Base-by-base conservation (phyloP, 139 green algal genomes). In the Micractinium conductrix region DNA sequence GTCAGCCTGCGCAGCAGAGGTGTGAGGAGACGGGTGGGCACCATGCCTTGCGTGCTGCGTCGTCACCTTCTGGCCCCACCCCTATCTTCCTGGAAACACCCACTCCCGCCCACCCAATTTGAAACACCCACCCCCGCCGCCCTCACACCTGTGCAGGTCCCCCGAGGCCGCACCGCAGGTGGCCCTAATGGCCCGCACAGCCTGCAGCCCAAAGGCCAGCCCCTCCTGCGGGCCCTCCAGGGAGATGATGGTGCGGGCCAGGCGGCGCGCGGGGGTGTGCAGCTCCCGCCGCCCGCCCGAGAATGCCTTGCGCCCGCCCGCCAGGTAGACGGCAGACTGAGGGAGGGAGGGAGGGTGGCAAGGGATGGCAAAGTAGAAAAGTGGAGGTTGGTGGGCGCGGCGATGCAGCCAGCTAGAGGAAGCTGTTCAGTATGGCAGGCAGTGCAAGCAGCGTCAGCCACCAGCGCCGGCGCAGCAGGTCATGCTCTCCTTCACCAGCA, bases 161-260 rank as follows among this genome's bases (percentile, higher is more conserved):
- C 84, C 83, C 17, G 79, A 75, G 9, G 45, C 55, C 6, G 87
- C 72, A 3, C 85, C 78, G 0, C 87, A 79, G 45, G 81, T 81
- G 0, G 71, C 85, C 24, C 67, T 69, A 0, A 96, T 80, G 5
- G 91, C 83, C 12, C 76, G 78, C 67, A 97, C 78, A 22, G 92
- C 90, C 38, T 89, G 83, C 40, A 89, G 70, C 35, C 88, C 93
- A 85, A 97, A 96, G 1, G 83, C 53, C 30, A 89, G 63, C 71
- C 94, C 91, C 85, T 88, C 87, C 50, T 93, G 89, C 1, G 85
- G 78, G 1, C 94, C n/a, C n/a, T n/a, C 92, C 43, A 96, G 87
- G 75, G 81, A 89, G 79, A 96, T 89, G 74, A 95, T 88, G 40
- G 93, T 97, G 30, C 94, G 87, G 2, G 93, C 94, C 19, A 97